Evolutionary conservation across 2,329 filamentous ascomycete genomes (phyloP).

Genomic region (Drechslerella coelobrocha): DNA sequence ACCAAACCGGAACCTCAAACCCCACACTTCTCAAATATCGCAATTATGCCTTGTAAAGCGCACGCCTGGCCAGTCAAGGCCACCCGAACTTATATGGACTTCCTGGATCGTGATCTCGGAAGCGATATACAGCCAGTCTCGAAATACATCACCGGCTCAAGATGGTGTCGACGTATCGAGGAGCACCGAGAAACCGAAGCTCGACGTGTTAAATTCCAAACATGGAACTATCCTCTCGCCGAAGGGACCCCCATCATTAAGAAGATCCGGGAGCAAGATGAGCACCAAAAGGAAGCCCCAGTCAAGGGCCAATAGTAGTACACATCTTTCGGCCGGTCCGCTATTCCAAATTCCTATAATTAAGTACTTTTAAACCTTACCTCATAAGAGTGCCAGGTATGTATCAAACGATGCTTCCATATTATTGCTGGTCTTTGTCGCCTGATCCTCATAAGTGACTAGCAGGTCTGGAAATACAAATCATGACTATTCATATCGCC

Average conservation of each 20-base stretch:
- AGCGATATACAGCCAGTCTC: conserved; percentile 6
- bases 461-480: too few relatives aligned
- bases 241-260: conserved; percentile 33
- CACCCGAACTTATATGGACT: conserved; percentile 4
- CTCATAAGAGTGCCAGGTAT: too few relatives aligned
- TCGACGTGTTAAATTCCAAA: conserved; percentile 2
- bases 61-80: conserved; percentile 42
- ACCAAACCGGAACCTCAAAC: not conserved
- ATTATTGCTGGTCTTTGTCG: not conserved
- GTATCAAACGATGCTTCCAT: too few relatives aligned
- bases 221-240: conserved; percentile 24
- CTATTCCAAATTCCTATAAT: too few relatives aligned
- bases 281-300: not conserved
- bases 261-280: conserved; percentile 23
- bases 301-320: not conserved
- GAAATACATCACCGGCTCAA: conserved; percentile 11
- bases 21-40: not conserved
- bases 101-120: conserved; percentile 15
- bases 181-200: conserved; percentile 25
- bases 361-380: too few relatives aligned
- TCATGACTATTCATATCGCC: too few relatives aligned
- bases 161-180: conserved; percentile 34
- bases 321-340: too few relatives aligned
- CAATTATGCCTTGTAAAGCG: conserved; percentile 37
- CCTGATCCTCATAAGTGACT: too few relatives aligned